These are phyloP conservation scores for Polysphondylium violaceum DNA, from an alignment of 78 protist genomes.

Conservation along the genomic window DNA sequence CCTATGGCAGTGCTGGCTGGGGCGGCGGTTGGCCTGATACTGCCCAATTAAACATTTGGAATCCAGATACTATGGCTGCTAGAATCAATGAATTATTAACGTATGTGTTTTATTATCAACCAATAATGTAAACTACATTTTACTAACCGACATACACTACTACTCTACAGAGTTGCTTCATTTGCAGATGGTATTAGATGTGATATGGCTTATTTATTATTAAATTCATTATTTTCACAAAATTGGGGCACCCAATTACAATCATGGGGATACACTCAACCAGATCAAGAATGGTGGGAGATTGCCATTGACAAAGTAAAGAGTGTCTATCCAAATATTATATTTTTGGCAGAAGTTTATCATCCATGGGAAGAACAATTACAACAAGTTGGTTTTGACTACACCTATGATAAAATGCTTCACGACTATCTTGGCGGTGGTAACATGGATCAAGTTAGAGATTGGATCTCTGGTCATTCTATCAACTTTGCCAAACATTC, in stretches of 20 bases:
- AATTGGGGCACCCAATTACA: slow-evolving; percentile 82
- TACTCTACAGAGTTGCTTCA: slow-evolving; percentile 71
- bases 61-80: slow-evolving; percentile 29
- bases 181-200: slow-evolving; percentile 90
- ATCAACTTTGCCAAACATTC: slow-evolving; percentile 32
- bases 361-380: slow-evolving; percentile 78
- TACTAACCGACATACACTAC: no score
- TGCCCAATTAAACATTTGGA: slow-evolving; percentile 92
- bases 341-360: slow-evolving; percentile 91
- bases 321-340: slow-evolving; percentile 75
- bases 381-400: slow-evolving; percentile 90
- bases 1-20: slow-evolving; percentile 89
- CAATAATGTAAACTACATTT: background rate
- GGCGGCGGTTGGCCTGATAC: slow-evolving; percentile 84
- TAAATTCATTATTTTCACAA: slow-evolving; percentile 83
- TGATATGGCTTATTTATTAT: slow-evolving; percentile 93
- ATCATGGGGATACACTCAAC: slow-evolving; percentile 85
- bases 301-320: slow-evolving; percentile 85
- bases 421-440: slow-evolving; percentile 84
- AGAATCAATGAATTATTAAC: slow-evolving; percentile 43
- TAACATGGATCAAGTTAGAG: slow-evolving; percentile 47
- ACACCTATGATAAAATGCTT: slow-evolving; percentile 91
- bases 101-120: background rate
- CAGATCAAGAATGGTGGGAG: slow-evolving; percentile 90
- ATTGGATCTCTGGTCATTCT: slow-evolving; percentile 68